Base-by-base conservation (phyloP, 352 stramenopile genomes). In the Elongisporangium undulatum region DNA sequence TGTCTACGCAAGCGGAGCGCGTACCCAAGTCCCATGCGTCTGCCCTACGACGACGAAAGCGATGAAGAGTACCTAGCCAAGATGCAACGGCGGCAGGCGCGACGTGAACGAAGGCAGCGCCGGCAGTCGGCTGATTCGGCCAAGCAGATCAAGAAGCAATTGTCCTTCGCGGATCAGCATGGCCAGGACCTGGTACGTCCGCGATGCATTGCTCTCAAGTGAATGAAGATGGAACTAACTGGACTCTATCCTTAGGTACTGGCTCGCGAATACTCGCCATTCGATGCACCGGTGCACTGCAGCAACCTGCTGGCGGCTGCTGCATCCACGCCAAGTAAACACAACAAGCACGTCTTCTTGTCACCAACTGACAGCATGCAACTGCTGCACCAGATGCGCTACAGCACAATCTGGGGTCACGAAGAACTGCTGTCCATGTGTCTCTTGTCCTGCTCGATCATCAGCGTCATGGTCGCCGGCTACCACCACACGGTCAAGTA, bases 101-200 rank as follows among this genome's bases (percentile, higher is more conserved):
- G 56, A 60, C 29, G 21, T 50, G 2, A 59, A 67, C 17, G 56
- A 67, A 24, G 21, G 53, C 9, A 57, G 48, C 38, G 22, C 41
- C 39, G 58, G 58, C 50, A 75, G 58, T 19, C 66, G 67, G 17
- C 56, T 67, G 29, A 68, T 75, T 77, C 66, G 51, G 23, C 71
- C 49, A 71, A 58, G 54, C 69, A 64, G 38, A 62, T 54, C 62
- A 87, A 88, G 66, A 88, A 88, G 58, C 61, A 63, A 39, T 65
- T 88, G 1, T 83, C 72, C 56, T 88, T 88, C 59, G 78, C 78
- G 0, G 78, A 88, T 59, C 75, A 88, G 53, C 67, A 73, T 53
- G 78, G 75, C 38, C 62, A 71, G 51, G 60, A 74, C 60, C 63
- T 88, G 57, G 77, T 87, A 59, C 23, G 62, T 59, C 58, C 3